These are phyloP conservation scores for Thalassiosira livingstoniorum DNA, from an alignment of 352 stramenopile genomes.

Conservation along the genomic window DNA sequence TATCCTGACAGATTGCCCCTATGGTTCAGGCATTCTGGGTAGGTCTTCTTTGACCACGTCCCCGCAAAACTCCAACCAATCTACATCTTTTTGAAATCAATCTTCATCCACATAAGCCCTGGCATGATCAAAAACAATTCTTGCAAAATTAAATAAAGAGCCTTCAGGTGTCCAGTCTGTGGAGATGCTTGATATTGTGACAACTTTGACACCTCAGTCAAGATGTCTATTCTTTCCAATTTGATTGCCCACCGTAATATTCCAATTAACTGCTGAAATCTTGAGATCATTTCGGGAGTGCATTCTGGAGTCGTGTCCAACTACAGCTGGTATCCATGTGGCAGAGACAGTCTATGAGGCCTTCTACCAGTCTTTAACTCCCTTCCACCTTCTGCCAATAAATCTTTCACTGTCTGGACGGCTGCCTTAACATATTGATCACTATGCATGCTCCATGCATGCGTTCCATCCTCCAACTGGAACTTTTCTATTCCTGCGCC, in stretches of 20 bases:
- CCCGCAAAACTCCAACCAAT: constrained; percentile 65
- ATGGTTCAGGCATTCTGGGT: constrained; percentile 37
- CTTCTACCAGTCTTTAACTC: neutral
- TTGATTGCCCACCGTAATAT: constrained; percentile 57
- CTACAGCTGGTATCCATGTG: constrained; percentile 46
- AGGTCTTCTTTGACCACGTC: constrained; percentile 50
- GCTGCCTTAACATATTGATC: constrained; percentile 48
- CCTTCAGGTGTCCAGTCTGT: constrained; percentile 55
- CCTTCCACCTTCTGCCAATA: constrained; percentile 20
- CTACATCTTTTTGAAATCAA: constrained; percentile 24
- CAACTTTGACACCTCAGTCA: constrained; percentile 58
- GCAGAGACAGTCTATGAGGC: constrained; percentile 1
- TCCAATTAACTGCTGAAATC: constrained; percentile 62
- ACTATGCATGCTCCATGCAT: constrained; percentile 37
- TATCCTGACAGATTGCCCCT: constrained; percentile 39
- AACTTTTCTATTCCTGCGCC: constrained; percentile 13
- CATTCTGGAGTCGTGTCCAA: constrained; percentile 40
- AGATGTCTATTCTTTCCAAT: constrained; percentile 59
- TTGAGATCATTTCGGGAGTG: constrained; percentile 12
- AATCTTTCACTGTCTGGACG: constrained; percentile 33
- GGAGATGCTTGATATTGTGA: constrained; percentile 58
- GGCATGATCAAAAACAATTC: constrained; percentile 41
- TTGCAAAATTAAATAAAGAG: constrained; percentile 58
- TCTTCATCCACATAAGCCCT: constrained; percentile 13
- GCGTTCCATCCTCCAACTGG: neutral